These are phyloP conservation scores for Ogataea trehaloabstinens DNA, from an alignment of 805 yeast genomes.

Conservation along the genomic window DNA sequence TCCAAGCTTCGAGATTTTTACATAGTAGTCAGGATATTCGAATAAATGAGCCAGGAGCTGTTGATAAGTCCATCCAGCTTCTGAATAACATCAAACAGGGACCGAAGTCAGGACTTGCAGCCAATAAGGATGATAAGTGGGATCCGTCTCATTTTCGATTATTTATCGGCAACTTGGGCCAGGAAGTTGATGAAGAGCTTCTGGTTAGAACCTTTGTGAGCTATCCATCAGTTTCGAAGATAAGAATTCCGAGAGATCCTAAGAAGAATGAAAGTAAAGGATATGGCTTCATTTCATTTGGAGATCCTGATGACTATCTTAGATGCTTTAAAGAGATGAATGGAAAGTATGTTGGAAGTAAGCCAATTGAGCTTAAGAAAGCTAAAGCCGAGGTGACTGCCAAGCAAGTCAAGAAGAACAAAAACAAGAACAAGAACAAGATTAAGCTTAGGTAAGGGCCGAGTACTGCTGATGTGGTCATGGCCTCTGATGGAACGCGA, in stretches of 20 bases:
- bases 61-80: conserved; percentile 16
- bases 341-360: conserved; percentile 71
- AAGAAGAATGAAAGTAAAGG: conserved; percentile 54
- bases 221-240: conserved; percentile 55
- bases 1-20: conserved; percentile 45
- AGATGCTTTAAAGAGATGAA: conserved; percentile 73
- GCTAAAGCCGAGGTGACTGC: conserved; percentile 53
- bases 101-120: conserved; percentile 34
- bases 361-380: conserved; percentile 66
- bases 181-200: conserved; percentile 59
- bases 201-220: conserved; percentile 53
- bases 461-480: no score
- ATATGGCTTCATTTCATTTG: conserved; percentile 72
- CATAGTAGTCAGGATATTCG: conserved; percentile 30
- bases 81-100: conserved; percentile 15
- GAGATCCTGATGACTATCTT: conserved; percentile 62
- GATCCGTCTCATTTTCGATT: conserved; percentile 67
- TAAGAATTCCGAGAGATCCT: conserved; percentile 55
- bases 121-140: conserved; percentile 60
- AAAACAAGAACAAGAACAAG: conserved; percentile 2
- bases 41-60: conserved; percentile 12
- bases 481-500: no score
- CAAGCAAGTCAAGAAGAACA: conserved; percentile 15
- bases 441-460: not conserved
- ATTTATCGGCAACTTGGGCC: conserved; percentile 73